phyloP scores from a whole-genome alignment of 1,284 basidiomycete species.

The Moesziomyces parantarcticus region DNA sequence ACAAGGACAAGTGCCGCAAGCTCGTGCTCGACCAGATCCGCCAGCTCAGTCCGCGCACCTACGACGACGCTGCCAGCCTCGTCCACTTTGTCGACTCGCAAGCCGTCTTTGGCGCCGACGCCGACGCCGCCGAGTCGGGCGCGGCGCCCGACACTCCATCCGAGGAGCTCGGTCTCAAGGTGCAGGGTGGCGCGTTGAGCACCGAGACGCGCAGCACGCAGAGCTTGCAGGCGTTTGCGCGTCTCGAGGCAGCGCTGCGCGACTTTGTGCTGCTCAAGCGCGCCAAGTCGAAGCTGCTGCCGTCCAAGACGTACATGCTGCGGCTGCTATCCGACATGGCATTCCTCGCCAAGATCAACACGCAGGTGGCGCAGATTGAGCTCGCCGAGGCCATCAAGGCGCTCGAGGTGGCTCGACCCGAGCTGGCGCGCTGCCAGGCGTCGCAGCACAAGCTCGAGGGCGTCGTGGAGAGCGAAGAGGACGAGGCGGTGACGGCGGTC shows the following conservation, averaged over 20 bases:
- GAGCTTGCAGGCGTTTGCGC: slow-evolving; percentile 74
- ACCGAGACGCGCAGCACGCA: slow-evolving; percentile 19
- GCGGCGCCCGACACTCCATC: slow-evolving; percentile 49
- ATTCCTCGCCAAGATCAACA: slow-evolving; percentile 86
- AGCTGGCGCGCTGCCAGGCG: slow-evolving; percentile 73
- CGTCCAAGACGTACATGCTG: slow-evolving; percentile 90
- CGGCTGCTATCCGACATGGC: slow-evolving; percentile 90
- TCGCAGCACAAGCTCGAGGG: slow-evolving; percentile 81
- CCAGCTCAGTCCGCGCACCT: slow-evolving; percentile 88
- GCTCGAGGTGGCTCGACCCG: slow-evolving; percentile 78
- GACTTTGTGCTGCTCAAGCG: slow-evolving; percentile 97
- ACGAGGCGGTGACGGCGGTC: slow-evolving; percentile 75
- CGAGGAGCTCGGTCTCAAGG: slow-evolving; percentile 44
- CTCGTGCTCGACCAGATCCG: slow-evolving; percentile 94
- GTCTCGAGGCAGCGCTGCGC: slow-evolving; percentile 89
- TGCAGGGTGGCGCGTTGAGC: slow-evolving; percentile 21
- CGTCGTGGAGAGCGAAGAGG: slow-evolving; percentile 82
- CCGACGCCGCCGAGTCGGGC: slow-evolving; percentile 8
- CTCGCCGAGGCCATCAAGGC: slow-evolving; percentile 80
- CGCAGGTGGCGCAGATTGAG: slow-evolving; percentile 83
- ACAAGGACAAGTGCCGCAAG: slow-evolving; percentile 92
- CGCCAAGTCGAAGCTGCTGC: slow-evolving; percentile 92
- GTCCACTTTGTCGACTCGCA: slow-evolving; percentile 97
- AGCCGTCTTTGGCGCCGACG: slow-evolving; percentile 65
- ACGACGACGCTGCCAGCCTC: slow-evolving; percentile 88